Conservation (phyloP, 805 yeast genomes). For the Candida saitoana region DNA sequence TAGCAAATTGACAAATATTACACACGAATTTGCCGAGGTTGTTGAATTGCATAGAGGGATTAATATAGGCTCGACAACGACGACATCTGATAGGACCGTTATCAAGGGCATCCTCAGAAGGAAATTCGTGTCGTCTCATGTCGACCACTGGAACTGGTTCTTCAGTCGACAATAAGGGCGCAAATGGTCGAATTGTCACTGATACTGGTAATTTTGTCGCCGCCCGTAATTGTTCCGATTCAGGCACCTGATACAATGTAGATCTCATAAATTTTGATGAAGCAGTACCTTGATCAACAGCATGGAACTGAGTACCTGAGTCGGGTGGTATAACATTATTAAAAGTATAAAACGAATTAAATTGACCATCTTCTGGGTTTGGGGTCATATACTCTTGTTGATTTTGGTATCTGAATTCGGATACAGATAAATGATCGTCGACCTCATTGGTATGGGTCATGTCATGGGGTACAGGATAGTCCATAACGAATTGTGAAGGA, state of each 20-base stretch:
- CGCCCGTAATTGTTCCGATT: constrained; percentile 61
- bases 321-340: constrained; percentile 80
- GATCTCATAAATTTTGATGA: constrained; percentile 75
- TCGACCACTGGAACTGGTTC: constrained; percentile 70
- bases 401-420: constrained; percentile 15
- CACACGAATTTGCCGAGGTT: constrained; percentile 66
- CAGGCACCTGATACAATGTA: constrained; percentile 81
- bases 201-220: constrained; percentile 79
- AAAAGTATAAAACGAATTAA: constrained; percentile 60
- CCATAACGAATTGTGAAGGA: not conserved
- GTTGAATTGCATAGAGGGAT: constrained; percentile 72
- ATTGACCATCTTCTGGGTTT: constrained; percentile 28
- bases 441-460: constrained; percentile 3
- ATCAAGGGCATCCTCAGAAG: constrained; percentile 21
- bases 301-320: constrained; percentile 65
- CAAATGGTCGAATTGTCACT: constrained; percentile 79
- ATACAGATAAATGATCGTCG: constrained; percentile 7
- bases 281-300: constrained; percentile 80
- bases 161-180: constrained; percentile 46
- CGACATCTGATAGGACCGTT: constrained; percentile 82
- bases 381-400: constrained; percentile 23
- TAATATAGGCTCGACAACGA: constrained; percentile 87
- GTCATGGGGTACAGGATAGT: not conserved
- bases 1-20: constrained; percentile 75
- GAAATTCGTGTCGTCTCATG: constrained; percentile 26